Percentiles rank a stretch among this genome's conserved stretches.
Evolutionary conservation across 805 yeast species (phyloP).

Genomic region (Debaryomyces maramus): DNA sequence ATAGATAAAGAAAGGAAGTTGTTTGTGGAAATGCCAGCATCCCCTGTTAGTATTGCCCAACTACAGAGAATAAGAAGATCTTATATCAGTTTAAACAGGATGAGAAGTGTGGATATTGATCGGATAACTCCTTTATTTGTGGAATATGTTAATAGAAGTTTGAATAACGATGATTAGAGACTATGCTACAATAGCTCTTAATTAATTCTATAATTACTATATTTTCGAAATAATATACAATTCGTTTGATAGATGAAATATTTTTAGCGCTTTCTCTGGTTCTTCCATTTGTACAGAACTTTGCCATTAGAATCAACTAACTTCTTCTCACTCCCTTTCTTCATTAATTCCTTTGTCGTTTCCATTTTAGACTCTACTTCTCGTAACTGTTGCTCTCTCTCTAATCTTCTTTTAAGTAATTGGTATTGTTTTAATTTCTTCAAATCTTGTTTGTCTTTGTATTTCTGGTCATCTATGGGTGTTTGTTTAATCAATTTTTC

Average conservation of each 20-base stretch:
- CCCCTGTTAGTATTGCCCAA: conserved; percentile 66
- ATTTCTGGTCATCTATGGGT: conserved; percentile 26
- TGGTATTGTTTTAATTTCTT: conserved; percentile 63
- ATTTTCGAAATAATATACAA: background rate
- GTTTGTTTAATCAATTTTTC: conserved; percentile 29
- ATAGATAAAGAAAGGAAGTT: conserved; percentile 45
- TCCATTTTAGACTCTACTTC: conserved; percentile 74
- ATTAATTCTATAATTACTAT: background rate
- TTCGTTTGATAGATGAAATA: background rate
- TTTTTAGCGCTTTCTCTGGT: conserved; percentile 57
- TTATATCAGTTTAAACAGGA: conserved; percentile 75
- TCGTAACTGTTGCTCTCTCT: conserved; percentile 66
- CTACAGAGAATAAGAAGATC: conserved; percentile 82
- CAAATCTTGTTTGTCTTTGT: conserved; percentile 38
- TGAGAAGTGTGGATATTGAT: conserved; percentile 69
- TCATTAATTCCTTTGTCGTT: conserved; percentile 82
- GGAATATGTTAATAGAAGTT: conserved; percentile 70
- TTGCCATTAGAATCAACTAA: conserved; percentile 64
- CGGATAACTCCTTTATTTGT: conserved; percentile 73
- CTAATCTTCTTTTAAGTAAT: conserved; percentile 60
- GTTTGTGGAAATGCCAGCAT: conserved; percentile 62
- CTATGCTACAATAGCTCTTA: background rate
- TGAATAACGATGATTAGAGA: conserved; percentile 32
- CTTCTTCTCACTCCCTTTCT: conserved; percentile 84
- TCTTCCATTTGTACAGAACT: conserved; percentile 80